These are phyloP conservation scores for Mollisiaceae sp. DNA, from an alignment of 2,329 filamentous ascomycete species.

Conservation along the genomic window DNA sequence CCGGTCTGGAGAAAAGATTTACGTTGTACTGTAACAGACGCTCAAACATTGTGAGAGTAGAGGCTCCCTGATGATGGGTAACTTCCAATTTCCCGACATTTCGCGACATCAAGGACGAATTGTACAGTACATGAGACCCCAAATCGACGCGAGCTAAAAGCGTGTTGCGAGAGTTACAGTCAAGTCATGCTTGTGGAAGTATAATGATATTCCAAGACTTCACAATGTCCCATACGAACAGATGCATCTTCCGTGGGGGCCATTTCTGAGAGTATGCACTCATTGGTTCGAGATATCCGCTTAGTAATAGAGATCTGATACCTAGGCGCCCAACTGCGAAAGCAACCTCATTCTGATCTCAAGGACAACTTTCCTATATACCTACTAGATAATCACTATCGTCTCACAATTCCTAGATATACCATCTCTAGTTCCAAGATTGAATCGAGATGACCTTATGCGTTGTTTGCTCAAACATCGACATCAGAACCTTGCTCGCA, in stretches of 20 bases:
- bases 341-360: not conserved
- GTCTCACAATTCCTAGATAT: not conserved
- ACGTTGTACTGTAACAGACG: not conserved
- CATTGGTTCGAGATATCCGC: not conserved
- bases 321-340: not conserved
- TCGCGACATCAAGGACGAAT: no score
- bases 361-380: no score
- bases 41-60: not conserved
- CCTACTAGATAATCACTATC: not conserved
- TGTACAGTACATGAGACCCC: no score
- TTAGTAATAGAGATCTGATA: not conserved
- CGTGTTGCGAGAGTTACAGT: no score
- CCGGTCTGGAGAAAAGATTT: not conserved
- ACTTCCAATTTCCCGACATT: no score
- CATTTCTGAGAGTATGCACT: not conserved
- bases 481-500: not conserved
- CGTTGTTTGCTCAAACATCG: constrained; percentile 4
- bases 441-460: not conserved
- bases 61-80: no score
- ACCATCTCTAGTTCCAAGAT: not conserved
- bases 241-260: not conserved
- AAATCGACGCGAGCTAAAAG: no score
- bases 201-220: no score
- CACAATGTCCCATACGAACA: no score
- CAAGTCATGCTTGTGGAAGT: no score